Base-by-base conservation (phyloP, 805 yeast genomes). In the Suhomyces emberorum region DNA sequence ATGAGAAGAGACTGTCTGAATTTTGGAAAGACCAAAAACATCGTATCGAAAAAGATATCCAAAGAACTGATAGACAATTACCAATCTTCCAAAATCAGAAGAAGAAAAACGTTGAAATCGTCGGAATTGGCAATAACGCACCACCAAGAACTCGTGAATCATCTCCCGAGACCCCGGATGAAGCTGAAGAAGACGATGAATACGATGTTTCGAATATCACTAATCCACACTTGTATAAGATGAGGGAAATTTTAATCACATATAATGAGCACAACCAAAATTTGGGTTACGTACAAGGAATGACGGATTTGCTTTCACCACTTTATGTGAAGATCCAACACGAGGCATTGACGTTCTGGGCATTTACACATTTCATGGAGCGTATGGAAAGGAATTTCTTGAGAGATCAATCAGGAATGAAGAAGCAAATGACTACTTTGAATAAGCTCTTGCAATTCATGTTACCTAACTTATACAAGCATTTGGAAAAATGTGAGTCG, bases 281-380 rank as follows among this genome's bases (percentile, higher is more conserved):
- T 47, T 62, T 93, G 47, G 98, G 98, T 1, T 93, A 93, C 53
- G 96, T 93, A 14, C 99, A 93, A 63, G 99, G 99, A 2, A 93
- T 93, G 99, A 79, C 93, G 7, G 99, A 93, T 59, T 65, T 93
- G 34, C 65, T 93, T 24, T 83, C 96, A 0, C 97, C 97, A 0
- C 61, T 93, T 3, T 93, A 88, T 56, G 77, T 72, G 35, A 61
- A 54, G 51, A 66, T 48, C 46, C 72, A 74, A 46, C 95, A 89
- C 55, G 96, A 89, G 47, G 66, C 81, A 0, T 51, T 88, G 16
- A 70, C 96, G 4, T 93, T 93, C 57, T 88, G 96, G 95, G 81
- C 88, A 7, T 91, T 93, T 64, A 72, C 77, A 3, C 77, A 79
- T 26, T 86, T 87, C 47, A 91, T 93, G 98, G 88, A 86, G 34